Evolutionary conservation across 441 rosid species (phyloP).

Genomic region (Brassica balearica): DNA sequence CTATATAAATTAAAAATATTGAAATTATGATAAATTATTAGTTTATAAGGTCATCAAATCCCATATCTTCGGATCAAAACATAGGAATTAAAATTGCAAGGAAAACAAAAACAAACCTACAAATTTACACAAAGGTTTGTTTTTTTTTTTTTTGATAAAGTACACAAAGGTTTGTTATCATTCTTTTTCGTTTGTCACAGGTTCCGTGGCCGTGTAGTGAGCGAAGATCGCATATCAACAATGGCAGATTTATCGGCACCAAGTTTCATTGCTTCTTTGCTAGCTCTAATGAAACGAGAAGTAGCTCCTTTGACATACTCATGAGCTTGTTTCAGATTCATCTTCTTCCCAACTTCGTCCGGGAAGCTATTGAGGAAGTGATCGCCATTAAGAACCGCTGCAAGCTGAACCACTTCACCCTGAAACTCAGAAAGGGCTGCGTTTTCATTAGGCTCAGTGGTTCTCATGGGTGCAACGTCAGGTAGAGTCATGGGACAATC

Average conservation of each 20-base stretch:
- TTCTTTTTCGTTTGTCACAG: conserved; percentile 19
- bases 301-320: conserved; percentile 73
- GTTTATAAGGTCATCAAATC: too few relatives aligned
- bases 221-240: conserved; percentile 88
- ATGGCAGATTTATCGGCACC: conserved; percentile 89
- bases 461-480: conserved; percentile 68
- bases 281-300: conserved; percentile 78
- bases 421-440: conserved; percentile 75
- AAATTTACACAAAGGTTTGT: background rate
- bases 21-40: too few relatives aligned
- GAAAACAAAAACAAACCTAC: conserved; percentile 18
- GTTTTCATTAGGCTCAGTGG: conserved; percentile 71
- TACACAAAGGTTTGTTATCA: background rate
- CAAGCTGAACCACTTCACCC: conserved; percentile 84
- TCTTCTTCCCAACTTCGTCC: conserved; percentile 70
- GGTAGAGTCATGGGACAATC: conserved; percentile 92
- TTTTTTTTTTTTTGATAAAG: too few relatives aligned
- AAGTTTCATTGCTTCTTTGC: conserved; percentile 84
- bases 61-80: too few relatives aligned
- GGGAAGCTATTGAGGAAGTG: conserved; percentile 87
- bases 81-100: too few relatives aligned
- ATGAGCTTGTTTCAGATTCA: conserved; percentile 83
- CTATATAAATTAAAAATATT: too few relatives aligned
- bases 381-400: conserved; percentile 91
- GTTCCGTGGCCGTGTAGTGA: conserved; percentile 57